Base-by-base conservation (phyloP, 2,329 filamentous ascomycete species). In the Aaosphaeria pasadenensis region DNA sequence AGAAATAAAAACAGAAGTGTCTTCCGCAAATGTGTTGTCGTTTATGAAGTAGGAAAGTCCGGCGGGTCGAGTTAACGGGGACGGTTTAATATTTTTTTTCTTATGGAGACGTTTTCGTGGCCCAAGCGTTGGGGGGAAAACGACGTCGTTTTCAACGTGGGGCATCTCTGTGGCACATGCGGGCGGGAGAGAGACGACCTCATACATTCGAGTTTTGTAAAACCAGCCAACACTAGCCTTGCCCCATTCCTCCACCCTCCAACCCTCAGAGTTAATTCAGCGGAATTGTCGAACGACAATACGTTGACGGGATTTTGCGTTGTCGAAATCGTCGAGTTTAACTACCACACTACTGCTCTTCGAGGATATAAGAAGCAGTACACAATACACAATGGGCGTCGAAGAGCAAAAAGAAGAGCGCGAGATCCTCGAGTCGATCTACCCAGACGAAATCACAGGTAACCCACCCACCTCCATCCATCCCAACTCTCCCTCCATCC, bases 341-440 rank as follows among this genome's bases (percentile, higher is more conserved):
- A 24, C 17, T 24, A 24, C 17, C 3, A 40, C 7, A 11, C 39
- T 28, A 24, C 28, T 24, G 42, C 28, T 5, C 5, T 11, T 7
- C 45, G 38, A 29, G 46, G 43, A 45, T 29, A 35, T 44, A 41
- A 39, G 46, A 7, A 38, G 38, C 17, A 43, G 45, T 43, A 30
- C 44, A n/a, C n/a, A n/a, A n/a, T 60, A 30, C 55, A 50, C 44
- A 47, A 79, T 79, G 77, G 77, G 77, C 29, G 58, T 70, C 50
- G 92, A 97, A 78, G 94, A 99, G 52, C 94, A 99, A 72, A 76
- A 86, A 57, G 94, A 99, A 75, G 94, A 99, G 80, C 86, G 91
- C 53, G 94, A 99, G 73, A 92, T 99, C 61, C 89, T 99, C 68
- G 90, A 95, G 67, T 96, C 92, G 52, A 99, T 99, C 66, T 99